Base-by-base conservation (phyloP, 2,329 filamentous ascomycete species). In the Botrytis elliptica region DNA sequence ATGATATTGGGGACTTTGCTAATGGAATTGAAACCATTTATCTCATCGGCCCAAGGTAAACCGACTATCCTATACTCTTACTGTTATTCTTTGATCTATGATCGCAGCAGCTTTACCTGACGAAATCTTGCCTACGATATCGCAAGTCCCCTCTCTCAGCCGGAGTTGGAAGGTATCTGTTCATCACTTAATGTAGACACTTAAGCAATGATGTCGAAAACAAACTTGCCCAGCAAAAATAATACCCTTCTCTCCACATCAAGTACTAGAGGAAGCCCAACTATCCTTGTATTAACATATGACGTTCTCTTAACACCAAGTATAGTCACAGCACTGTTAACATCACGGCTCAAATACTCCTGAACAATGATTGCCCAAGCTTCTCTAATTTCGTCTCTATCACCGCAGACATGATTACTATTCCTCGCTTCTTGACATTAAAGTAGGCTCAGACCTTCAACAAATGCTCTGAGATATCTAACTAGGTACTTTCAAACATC, bases 1-100 rank as follows among this genome's bases (percentile, higher is more conserved):
- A n/a, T 52, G 4, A 52, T n/a, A n/a, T 52, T 7, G 12, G 7
- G 12, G n/a, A 0, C 9, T 52, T 7, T n/a, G 25, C 14, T 14
- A 14, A 52, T n/a, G 0, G 25, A 1, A n/a, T 14, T 10, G 5
- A 52, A 3, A 0, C 25, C 5, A n/a, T 12, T 6, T 6, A 25
- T 52, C 49, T n/a, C 49, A n/a, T n/a, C 25, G 6, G 49, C 25
- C 12, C 25, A n/a, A 7, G 25, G 12, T 52, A n/a, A 14, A 52
- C 12, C 25, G 25, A 14, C 10, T n/a, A 52, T 25, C 10, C 10
- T n/a, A 10, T 12, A 14, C 25, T n/a, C 49, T n/a, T 52, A 14
- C 49, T 49, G 6, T 20, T 42, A 12, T 14, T 52, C 49, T 52
- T n/a, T 3, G 9, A 52, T n/a, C 25, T 12, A 4, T 52, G 25